These are phyloP conservation scores for Besnoitia besnoiti DNA, from an alignment of 169 alveolate species.

Conservation along the genomic window DNA sequence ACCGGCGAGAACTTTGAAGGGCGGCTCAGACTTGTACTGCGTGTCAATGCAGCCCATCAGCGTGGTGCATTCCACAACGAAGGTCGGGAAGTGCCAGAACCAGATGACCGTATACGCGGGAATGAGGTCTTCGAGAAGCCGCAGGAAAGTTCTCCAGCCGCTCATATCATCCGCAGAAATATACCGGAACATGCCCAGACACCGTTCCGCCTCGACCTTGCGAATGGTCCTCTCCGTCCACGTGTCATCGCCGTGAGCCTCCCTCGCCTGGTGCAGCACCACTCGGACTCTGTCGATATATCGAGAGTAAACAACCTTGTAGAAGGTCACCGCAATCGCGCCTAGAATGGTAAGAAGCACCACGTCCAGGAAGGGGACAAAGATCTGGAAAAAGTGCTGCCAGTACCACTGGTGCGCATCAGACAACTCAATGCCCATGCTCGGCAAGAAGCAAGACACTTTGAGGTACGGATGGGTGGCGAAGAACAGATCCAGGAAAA, in stretches of 20 bases:
- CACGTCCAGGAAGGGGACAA: conserved; percentile 63
- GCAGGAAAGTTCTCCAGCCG: conserved; percentile 31
- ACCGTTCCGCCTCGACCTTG: conserved; percentile 45
- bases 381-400: conserved; percentile 66
- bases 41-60: conserved; percentile 65
- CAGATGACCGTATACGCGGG: conserved; percentile 68
- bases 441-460: conserved; percentile 54
- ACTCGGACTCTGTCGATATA: conserved; percentile 45
- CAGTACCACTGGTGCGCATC: conserved; percentile 53
- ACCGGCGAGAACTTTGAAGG: conserved; percentile 52
- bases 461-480: conserved; percentile 48
- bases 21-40: conserved; percentile 49
- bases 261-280: conserved; percentile 63
- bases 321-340: conserved; percentile 23
- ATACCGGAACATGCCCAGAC: conserved; percentile 67
- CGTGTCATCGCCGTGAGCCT: conserved; percentile 62
- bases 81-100: conserved; percentile 68
- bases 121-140: conserved; percentile 61
- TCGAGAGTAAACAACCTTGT: conserved; percentile 45
- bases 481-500: conserved; percentile 37
- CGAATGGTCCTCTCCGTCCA: conserved; percentile 62
- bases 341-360: conserved; percentile 52
- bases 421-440: conserved; percentile 51
- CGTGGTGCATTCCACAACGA: conserved; percentile 64
- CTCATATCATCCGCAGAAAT: conserved; percentile 35